Evolutionary conservation across 176 grass and related monocot species (phyloP), one percentile per base, ranked within the genome.

Genomic region (Tuctoria greenei): DNA sequence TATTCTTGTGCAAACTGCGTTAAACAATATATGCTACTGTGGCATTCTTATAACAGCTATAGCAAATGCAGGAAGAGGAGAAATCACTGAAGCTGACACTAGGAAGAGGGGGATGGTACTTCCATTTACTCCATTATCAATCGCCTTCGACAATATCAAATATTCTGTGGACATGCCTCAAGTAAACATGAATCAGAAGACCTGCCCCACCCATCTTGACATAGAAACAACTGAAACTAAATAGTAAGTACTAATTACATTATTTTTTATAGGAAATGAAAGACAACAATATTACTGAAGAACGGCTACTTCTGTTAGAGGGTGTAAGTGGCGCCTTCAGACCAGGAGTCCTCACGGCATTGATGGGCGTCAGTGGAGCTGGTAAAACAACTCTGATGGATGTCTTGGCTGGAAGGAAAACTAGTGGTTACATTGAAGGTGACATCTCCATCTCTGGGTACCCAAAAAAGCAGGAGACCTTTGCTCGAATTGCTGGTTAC

Each of bases 381-480:
- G 94, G 94, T 38, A 97, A 97, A 64, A 97, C 94, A 42, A 97
- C 94, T 51, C 74, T 97, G 56, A 97, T 97, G 94, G 94, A 97
- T 75, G 94, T 97, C 39, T 62, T 97, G 81, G 94, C 86, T 0
- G 94, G 94, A 57, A 82, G 94, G 67, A 97, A 97, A 81, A 93
- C 94, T 65, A 86, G 91, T 4, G 94, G 94, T 36, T 87, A 97
- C 68, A 91, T 97, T 78, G 91, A 93, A 70, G 94, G 94, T 79
- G 83, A 84, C 51, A 91, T 97, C 21, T 71, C 61, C 75, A 97
- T 97, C 14, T 97, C 94, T 39, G 94, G 94, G 60, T 93, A 93
- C 79, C 91, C 91, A 9, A 97, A 97, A 75, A 97, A 97, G 69
- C 94, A 97, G 78, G 91, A 93, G 37, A 97, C 94, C 26, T 97